phyloP scores from a whole-genome alignment of 257 asterid genomes.

The Datura wrightii region DNA sequence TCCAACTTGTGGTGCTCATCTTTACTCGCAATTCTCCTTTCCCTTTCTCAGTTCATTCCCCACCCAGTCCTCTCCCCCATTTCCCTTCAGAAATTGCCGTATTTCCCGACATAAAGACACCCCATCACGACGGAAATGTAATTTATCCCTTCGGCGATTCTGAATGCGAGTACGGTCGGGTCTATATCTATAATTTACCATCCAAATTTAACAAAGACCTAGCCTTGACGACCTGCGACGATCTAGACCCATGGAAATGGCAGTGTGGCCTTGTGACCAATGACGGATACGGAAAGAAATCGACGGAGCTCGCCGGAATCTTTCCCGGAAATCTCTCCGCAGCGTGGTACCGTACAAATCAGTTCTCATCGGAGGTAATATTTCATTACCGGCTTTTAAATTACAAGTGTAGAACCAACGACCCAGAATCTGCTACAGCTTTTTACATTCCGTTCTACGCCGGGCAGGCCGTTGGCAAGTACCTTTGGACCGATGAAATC shows the following conservation, averaged over 20 bases:
- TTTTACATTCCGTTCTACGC: constrained; percentile 94
- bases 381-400: constrained; percentile 70
- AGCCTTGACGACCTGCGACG: constrained; percentile 59
- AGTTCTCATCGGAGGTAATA: constrained; percentile 68
- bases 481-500: constrained; percentile 60
- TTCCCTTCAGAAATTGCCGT: constrained; percentile 28
- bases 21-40: constrained; percentile 54
- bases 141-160: constrained; percentile 35
- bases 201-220: constrained; percentile 61
- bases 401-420: constrained; percentile 69
- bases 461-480: constrained; percentile 72
- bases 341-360: constrained; percentile 91
- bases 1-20: constrained; percentile 58
- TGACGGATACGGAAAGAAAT: constrained; percentile 78
- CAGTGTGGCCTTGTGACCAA: constrained; percentile 78
- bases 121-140: background rate
- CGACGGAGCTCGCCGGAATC: constrained; percentile 45
- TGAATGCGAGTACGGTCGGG: constrained; percentile 75
- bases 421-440: constrained; percentile 81
- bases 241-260: constrained; percentile 85
- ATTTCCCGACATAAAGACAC: background rate
- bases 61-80: constrained; percentile 35
- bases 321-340: constrained; percentile 60
- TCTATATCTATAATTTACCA: constrained; percentile 81
- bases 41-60: constrained; percentile 37